Evolutionary conservation across 306 rosid genomes (phyloP).

Genomic region (Quercus rubra): DNA sequence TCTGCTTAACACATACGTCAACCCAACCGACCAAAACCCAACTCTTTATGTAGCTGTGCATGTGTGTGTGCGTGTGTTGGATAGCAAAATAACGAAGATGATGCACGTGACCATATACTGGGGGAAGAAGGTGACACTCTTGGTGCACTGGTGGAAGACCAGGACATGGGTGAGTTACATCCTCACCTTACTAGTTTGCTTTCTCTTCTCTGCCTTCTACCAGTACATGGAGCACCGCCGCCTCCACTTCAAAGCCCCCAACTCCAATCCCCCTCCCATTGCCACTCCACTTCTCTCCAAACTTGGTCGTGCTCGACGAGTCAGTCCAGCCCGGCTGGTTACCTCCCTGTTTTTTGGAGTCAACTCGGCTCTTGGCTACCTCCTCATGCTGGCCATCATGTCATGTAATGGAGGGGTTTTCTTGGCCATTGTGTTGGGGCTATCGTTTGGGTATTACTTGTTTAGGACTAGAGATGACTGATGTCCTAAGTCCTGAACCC

Average conservation of each 20-base stretch:
- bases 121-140: slow-evolving; percentile 15
- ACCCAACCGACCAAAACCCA: too few species aligned
- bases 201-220: slow-evolving; percentile 15
- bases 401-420: slow-evolving; percentile 16
- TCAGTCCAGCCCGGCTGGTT: background rate
- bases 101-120: slow-evolving; percentile 23
- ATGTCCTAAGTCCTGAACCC: background rate
- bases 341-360: slow-evolving; percentile 3
- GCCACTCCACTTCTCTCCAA: background rate
- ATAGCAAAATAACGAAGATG: background rate
- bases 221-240: slow-evolving; percentile 19
- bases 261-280: background rate
- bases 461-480: slow-evolving; percentile 5
- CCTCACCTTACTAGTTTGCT: slow-evolving; percentile 19
- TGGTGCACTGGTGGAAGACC: slow-evolving; percentile 8
- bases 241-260: background rate
- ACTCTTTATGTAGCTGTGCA: background rate
- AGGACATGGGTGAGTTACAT: slow-evolving; percentile 1
- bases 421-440: slow-evolving; percentile 14
- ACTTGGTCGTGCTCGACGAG: background rate
- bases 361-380: slow-evolving; percentile 13
- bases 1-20: background rate
- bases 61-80: background rate
- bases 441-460: background rate
- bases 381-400: slow-evolving; percentile 18